A percentile compares a stretch with the other conserved stretches of the same genome.
phyloP scores from a whole-genome alignment of 306 rosid species.

The Luffa aegyptiaca region DNA sequence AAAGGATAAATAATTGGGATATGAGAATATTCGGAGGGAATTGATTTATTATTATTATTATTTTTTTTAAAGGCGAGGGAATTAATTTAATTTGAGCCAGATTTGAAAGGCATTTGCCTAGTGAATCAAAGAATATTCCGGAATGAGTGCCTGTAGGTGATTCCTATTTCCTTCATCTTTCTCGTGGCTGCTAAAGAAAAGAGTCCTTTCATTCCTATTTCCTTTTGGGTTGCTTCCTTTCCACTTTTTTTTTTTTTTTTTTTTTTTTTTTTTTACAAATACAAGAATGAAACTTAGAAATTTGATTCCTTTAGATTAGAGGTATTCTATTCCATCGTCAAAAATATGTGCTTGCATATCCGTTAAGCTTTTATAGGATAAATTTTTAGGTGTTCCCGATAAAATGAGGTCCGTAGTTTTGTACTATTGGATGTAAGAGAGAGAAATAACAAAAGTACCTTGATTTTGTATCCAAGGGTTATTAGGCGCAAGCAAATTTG shows the following conservation, averaged over 20 bases:
- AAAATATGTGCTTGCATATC: too few species aligned
- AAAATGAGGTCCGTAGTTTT: too few species aligned
- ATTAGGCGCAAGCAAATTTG: too few species aligned
- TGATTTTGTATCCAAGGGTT: too few species aligned
- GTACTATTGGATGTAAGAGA: too few species aligned
- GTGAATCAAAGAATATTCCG: slow-evolving; percentile 1
- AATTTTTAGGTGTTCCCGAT: too few species aligned
- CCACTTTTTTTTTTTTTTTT: not conserved
- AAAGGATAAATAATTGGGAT: not conserved
- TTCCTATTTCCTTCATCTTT: not conserved
- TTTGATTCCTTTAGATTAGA: too few species aligned
- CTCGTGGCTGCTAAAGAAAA: not conserved
- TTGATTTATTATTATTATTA: not conserved
- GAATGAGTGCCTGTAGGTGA: not conserved
- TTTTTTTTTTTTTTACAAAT: not conserved
- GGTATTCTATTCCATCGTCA: too few species aligned
- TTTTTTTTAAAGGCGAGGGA: not conserved
- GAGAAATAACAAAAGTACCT: too few species aligned
- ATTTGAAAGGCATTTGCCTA: not conserved
- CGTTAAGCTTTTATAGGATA: too few species aligned
- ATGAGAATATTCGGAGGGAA: not conserved
- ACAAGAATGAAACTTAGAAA: not conserved
- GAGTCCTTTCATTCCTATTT: not conserved
- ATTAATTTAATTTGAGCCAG: not conserved
- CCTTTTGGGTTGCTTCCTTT: not conserved